Conservation (phyloP, 306 rosid species). For the Cajanus cajan region DNA sequence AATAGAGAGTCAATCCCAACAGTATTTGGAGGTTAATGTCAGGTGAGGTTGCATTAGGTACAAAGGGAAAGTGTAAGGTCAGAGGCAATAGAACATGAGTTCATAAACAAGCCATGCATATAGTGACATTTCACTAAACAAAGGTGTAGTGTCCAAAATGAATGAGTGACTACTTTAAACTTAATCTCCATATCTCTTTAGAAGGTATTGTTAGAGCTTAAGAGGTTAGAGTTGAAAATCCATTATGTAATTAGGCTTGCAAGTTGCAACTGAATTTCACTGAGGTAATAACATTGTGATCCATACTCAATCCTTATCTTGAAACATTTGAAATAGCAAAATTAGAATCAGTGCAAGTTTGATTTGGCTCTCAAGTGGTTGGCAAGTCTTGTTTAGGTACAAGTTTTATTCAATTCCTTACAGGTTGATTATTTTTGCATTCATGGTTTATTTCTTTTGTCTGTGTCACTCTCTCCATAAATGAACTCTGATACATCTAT, state of each 20-base stretch:
- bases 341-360: not conserved
- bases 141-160: not conserved
- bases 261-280: not conserved
- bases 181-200: not conserved
- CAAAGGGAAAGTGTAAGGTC: not conserved
- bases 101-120: not conserved
- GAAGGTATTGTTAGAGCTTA: not conserved
- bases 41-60: not conserved
- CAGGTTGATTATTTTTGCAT: not conserved
- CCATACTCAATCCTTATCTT: not conserved
- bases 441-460: not conserved
- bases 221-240: not conserved
- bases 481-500: not conserved
- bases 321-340: not conserved
- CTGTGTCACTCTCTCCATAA: not conserved
- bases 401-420: not conserved
- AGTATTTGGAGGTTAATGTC: not conserved
- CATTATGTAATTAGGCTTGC: not conserved
- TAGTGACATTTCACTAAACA: not conserved
- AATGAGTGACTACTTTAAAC: not conserved
- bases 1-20: not conserved
- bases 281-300: not conserved
- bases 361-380: conserved; percentile 9
- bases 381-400: conserved; percentile 18
- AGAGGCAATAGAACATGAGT: not conserved